Percentiles rank a stretch among this genome's conserved stretches.
These are phyloP conservation scores for Erigeron canadensis DNA, from an alignment of 129 eudicot species.

Conservation along the genomic window DNA sequence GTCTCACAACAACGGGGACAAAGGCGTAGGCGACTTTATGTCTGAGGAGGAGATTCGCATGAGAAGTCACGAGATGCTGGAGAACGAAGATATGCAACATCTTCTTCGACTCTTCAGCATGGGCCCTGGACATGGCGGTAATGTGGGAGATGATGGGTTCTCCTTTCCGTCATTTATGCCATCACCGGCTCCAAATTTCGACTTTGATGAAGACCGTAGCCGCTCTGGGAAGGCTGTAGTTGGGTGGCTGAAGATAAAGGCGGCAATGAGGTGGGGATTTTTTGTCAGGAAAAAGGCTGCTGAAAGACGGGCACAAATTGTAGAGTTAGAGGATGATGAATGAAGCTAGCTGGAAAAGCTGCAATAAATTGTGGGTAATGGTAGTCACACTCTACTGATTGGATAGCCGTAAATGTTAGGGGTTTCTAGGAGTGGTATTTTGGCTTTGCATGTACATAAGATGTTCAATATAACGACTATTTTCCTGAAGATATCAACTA, in stretches of 20 bases:
- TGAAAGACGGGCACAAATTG: conserved; percentile 85
- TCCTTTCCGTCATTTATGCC: conserved; percentile 60
- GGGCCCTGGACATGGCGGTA: conserved; percentile 58
- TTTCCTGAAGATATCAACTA: conserved; percentile 10
- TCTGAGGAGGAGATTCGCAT: conserved; percentile 88
- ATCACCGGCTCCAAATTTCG: conserved; percentile 59
- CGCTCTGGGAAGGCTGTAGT: conserved; percentile 90
- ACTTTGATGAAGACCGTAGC: conserved; percentile 55
- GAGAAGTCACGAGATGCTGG: conserved; percentile 88
- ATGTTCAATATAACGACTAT: conserved; percentile 28
- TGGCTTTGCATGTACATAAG: conserved; percentile 45
- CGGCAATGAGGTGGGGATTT: conserved; percentile 99
- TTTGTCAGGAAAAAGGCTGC: conserved; percentile 95
- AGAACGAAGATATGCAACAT: conserved; percentile 95
- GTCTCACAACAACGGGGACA: conserved; percentile 51
- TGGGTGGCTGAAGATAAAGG: conserved; percentile 96
- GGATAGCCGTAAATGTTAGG: conserved; percentile 27
- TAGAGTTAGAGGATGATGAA: conserved; percentile 79
- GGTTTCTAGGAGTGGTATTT: conserved; percentile 26
- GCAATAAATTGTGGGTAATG: background rate
- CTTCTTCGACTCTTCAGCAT: conserved; percentile 84
- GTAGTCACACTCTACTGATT: background rate
- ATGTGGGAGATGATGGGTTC: conserved; percentile 61
- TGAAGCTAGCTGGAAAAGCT: conserved; percentile 17
- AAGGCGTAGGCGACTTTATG: conserved; percentile 56